These are phyloP conservation scores for Neovahlkampfia damariscottae DNA, from an alignment of 78 protist genomes.

Conservation along the genomic window DNA sequence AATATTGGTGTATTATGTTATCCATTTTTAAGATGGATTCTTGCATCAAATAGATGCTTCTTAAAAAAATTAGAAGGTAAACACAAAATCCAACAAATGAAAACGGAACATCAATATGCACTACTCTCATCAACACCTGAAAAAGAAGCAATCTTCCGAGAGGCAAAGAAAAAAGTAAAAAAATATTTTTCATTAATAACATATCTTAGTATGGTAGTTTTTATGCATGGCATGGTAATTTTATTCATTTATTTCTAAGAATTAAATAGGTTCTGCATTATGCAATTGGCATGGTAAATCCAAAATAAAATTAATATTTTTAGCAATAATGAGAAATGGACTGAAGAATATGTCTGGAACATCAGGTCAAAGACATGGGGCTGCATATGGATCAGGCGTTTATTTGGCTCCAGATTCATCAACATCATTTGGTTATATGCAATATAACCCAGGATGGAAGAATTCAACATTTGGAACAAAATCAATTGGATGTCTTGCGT, in stretches of 20 bases:
- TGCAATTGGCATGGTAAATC: conserved; percentile 11
- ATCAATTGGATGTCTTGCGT: background rate
- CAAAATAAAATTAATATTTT: too few species aligned
- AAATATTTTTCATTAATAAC: too few species aligned
- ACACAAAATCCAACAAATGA: background rate
- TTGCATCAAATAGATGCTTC: background rate
- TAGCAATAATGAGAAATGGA: conserved; percentile 1
- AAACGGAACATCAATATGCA: conserved; percentile 1
- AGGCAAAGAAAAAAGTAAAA: conserved; percentile 1
- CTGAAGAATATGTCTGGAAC: conserved; percentile 31
- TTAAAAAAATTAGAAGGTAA: background rate
- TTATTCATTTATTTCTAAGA: too few species aligned
- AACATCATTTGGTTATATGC: conserved; percentile 12
- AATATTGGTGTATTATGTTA: background rate
- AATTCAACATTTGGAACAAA: background rate
- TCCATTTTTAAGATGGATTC: background rate
- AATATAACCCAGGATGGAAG: background rate
- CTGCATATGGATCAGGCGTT: conserved; percentile 33
- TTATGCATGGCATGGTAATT: conserved; percentile 18
- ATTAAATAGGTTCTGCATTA: too few species aligned
- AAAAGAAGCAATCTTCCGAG: background rate
- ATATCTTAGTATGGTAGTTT: background rate
- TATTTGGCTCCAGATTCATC: conserved; percentile 14
- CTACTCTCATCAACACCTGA: background rate
- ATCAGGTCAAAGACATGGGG: conserved; percentile 21